Evolutionary conservation across 768 basidiomycete species (phyloP).

Genomic region (Fistulinella prunicolor): DNA sequence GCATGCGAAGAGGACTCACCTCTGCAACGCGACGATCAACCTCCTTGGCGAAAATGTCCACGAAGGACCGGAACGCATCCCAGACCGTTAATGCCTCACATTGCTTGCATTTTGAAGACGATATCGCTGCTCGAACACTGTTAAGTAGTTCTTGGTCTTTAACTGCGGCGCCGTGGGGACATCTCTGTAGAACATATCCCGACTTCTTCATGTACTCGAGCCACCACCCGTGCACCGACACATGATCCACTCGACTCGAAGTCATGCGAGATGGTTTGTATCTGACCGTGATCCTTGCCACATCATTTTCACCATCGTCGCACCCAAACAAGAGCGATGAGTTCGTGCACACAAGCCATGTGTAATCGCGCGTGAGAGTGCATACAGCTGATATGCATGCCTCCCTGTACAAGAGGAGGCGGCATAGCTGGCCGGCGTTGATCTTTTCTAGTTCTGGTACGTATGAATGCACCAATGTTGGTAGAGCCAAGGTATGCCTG

Average conservation of each 20-base stretch:
- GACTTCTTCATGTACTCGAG: conserved; percentile 13
- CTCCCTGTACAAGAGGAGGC: conserved; percentile 12
- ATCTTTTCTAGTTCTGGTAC: conserved; percentile 13
- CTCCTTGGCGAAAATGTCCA: conserved; percentile 7
- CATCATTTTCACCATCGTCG: accelerated
- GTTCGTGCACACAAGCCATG: conserved; percentile 1
- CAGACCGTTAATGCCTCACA: background rate
- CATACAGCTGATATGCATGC: background rate
- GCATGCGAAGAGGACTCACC: background rate
- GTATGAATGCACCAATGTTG: background rate
- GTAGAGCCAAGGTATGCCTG: conserved; percentile 4
- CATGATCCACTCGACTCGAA: background rate
- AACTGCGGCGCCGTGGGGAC: background rate
- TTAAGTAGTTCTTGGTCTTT: conserved; percentile 2
- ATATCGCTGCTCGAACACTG: background rate
- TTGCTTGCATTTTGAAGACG: conserved; percentile 1
- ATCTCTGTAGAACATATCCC: background rate
- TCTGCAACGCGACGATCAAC: conserved; percentile 6
- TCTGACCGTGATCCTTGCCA: background rate
- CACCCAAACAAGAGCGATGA: conserved; percentile 5
- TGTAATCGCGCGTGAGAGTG: conserved; percentile 3
- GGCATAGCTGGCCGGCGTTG: conserved; percentile 3
- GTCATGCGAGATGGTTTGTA: background rate
- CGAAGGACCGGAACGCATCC: conserved; percentile 10
- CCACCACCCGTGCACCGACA: conserved; percentile 15